Evolutionary conservation across 345 rosid genomes (phyloP), one percentile per base, ranked within the genome.

Genomic region (Reutealis trisperma): DNA sequence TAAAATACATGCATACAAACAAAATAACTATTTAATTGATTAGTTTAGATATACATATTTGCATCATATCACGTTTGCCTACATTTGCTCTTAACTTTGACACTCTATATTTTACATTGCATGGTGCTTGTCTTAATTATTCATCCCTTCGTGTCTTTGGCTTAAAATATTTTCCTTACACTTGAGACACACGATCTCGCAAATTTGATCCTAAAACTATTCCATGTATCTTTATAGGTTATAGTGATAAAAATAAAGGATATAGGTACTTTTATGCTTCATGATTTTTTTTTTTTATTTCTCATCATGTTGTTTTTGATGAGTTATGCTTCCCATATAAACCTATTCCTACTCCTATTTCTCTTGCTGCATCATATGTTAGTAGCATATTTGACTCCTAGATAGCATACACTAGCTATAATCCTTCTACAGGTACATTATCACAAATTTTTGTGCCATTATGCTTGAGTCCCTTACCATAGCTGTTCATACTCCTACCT

Each of bases 171-270:
- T n/a, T n/a, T n/a, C n/a, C n/a, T n/a, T n/a, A n/a, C n/a, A n/a
- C n/a, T 4, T 71, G 74, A 63, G 74, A 71, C 27, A 71, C 63
- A 54, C 18, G 2, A 16, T 19, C 11, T 2, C 30, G 4, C 24
- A 71, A 71, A 16, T 71, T 70, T n/a, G n/a, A n/a, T n/a, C n/a
- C n/a, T n/a, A n/a, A n/a, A n/a, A n/a, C n/a, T n/a, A n/a, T n/a
- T n/a, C 72, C 11, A 51, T 51, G 45, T 1, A 8, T 52, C 3
- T 70, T 70, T 70, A 24, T 70, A 54, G 73, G 62, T 0, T 70
- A 70, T 70, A 54, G 42, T 70, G 45, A 70, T 27, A 6, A 30
- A 27, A 8, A 70, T 32, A 71, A 71, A 19, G 74, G 74, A 0
- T 54, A 70, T 6, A 70, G 32, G 12, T 70, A 63, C 0, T 70